Conservation (phyloP, 345 rosid species). For the Aquilaria malaccensis region DNA sequence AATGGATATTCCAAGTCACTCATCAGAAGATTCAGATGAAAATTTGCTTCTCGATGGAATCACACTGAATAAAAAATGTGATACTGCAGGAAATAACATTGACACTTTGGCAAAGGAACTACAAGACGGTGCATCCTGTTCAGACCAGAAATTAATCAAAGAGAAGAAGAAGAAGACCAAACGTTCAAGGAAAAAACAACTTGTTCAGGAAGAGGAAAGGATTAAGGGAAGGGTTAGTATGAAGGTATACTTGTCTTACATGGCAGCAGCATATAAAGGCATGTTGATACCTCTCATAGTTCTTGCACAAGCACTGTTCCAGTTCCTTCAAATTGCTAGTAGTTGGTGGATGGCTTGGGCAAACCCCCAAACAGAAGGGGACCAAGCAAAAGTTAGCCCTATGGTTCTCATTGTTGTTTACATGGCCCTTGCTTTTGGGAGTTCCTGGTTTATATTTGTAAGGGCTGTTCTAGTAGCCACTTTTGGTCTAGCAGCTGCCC, state of each 20-base stretch:
- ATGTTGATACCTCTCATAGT: constrained; percentile 81
- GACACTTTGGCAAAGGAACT: constrained; percentile 81
- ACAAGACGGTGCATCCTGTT: constrained; percentile 67
- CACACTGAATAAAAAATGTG: constrained; percentile 41
- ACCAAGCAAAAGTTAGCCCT: constrained; percentile 69
- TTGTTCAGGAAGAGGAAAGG: constrained; percentile 99
- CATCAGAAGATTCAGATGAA: constrained; percentile 90
- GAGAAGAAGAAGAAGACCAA: constrained; percentile 79
- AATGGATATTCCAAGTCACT: constrained; percentile 81
- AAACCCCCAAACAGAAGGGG: constrained; percentile 97
- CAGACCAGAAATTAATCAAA: constrained; percentile 65
- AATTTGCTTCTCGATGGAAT: constrained; percentile 32
- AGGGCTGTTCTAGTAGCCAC: constrained; percentile 98
- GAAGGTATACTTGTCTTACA: constrained; percentile 95
- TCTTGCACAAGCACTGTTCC: constrained; percentile 80
- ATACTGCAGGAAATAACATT: constrained; percentile 42
- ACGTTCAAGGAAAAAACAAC: constrained; percentile 87
- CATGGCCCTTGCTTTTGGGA: constrained; percentile 97
- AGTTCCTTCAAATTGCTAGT: constrained; percentile 97
- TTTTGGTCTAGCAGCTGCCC: constrained; percentile 97
- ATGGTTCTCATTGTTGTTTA: constrained; percentile 81
- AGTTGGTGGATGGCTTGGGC: constrained; percentile 99
- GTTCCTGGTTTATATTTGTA: constrained; percentile 89
- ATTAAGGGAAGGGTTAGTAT: constrained; percentile 93
- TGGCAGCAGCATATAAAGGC: constrained; percentile 98